Evolutionary conservation across 805 yeast genomes (phyloP).

Genomic region (Saccharomyces kudriavzevii): DNA sequence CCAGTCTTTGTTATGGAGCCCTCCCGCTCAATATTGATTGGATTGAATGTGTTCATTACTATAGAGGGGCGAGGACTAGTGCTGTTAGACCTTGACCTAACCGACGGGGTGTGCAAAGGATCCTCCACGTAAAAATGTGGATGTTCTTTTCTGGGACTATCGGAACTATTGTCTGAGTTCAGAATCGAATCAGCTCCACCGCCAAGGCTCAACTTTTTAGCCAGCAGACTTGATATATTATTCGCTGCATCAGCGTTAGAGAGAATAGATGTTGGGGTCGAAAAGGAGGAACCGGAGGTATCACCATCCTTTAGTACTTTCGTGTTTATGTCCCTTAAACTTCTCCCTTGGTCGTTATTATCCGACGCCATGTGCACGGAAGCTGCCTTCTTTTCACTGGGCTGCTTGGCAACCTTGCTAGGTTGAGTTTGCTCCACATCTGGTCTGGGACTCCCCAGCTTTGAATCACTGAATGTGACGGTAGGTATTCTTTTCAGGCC

Average conservation of each 20-base stretch:
- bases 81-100: slow-evolving; percentile 18
- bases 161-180: neutral
- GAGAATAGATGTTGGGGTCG: slow-evolving; percentile 11
- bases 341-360: slow-evolving; percentile 44
- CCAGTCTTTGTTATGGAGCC: neutral
- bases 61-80: slow-evolving; percentile 16
- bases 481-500: slow-evolving; percentile 27
- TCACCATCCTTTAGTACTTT: slow-evolving; percentile 23
- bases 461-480: slow-evolving; percentile 27
- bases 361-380: neutral
- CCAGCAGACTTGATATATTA: neutral
- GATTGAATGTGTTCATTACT: neutral
- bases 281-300: slow-evolving; percentile 2
- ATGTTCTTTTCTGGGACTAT: slow-evolving; percentile 40
- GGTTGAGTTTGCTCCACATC: slow-evolving; percentile 1
- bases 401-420: neutral
- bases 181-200: neutral
- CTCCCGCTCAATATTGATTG: neutral
- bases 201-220: neutral
- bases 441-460: slow-evolving; percentile 2
- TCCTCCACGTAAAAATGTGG: slow-evolving; percentile 54
- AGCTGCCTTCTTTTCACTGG: neutral
- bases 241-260: neutral
- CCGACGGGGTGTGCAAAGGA: slow-evolving; percentile 14
- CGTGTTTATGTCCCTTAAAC: slow-evolving; percentile 28